Base-by-base conservation (phyloP, 177 flowering plant species). In the Viscum album region DNA sequence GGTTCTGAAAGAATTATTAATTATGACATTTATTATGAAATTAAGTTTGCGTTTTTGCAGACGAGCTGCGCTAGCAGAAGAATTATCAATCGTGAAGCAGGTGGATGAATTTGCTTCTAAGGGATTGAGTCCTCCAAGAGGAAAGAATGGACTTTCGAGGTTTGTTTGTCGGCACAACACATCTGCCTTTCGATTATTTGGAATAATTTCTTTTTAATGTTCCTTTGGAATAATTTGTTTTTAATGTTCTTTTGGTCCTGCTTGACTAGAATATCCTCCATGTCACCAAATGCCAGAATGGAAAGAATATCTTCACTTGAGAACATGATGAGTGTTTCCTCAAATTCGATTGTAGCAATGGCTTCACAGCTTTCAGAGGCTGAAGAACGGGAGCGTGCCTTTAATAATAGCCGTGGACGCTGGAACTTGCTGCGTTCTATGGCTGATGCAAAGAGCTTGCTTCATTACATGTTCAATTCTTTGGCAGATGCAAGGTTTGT, bases 341-440 rank as follows among this genome's bases (percentile, higher is more conserved):
- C 99, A 35, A 91, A 91, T 76, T 83, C 97, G 29, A 89, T 94
- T 17, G 96, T 92, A 32, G 83, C 96, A 52, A 94, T 94, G 99
- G 99, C 99, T 68, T 94, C 99, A 70, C 99, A 94, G 77, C 96
- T 94, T 68, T 94, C 97, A 26, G 97, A 92, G 79, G 99, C 97
- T 78, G 99, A 92, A 79, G 99, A 95, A 69, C 76, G 97, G 68
- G 97, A 95, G 41, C 97, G 96, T 75, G 87, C 89, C 64, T 88
- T 45, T 86, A n/a, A n/a, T 66, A 81, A 81, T 66, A 84, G 79
- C 67, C 94, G 96, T 64, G 96, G 97, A 28, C 86, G 94, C 52
- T 95, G 93, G 94, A 95, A 87, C 75, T 96, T 89, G 72, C 80
- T 95, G 77, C 97, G 97, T 23, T 88, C 99, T 60, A 85, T 95